These are phyloP conservation scores for Rhodosorus marinus DNA, from an alignment of 23 red algal genomes.

Conservation along the genomic window DNA sequence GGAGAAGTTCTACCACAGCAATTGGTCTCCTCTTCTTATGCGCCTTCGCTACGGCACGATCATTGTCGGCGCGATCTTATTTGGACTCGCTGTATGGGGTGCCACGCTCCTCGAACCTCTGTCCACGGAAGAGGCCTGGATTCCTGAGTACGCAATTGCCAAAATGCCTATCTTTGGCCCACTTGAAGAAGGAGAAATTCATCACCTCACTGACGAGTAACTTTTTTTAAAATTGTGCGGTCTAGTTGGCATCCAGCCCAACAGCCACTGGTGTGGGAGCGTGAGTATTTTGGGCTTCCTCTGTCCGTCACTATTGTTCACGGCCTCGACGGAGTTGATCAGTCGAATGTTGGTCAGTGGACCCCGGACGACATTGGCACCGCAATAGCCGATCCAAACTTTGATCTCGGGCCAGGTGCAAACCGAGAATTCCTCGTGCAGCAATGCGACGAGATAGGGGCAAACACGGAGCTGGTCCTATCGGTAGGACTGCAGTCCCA, in stretches of 20 bases:
- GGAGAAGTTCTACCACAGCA: conserved; percentile 34
- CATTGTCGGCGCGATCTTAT: conserved; percentile 9
- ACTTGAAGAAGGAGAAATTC: background rate
- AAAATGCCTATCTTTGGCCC: background rate
- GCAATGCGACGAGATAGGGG: conserved; percentile 1
- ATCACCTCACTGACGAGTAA: background rate
- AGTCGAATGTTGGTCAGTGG: conserved; percentile 17
- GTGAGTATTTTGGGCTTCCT: too few species aligned
- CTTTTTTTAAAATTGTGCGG: background rate
- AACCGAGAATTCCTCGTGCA: conserved; percentile 19
- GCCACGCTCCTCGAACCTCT: conserved; percentile 26
- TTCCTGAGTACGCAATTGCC: background rate
- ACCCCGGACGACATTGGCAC: conserved; percentile 16
- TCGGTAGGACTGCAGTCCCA: too few species aligned
- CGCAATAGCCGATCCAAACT: conserved; percentile 17
- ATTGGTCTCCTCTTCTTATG: conserved; percentile 10
- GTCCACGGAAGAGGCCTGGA: conserved; percentile 16
- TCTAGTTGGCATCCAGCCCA: too few species aligned
- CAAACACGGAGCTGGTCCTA: conserved; percentile 1
- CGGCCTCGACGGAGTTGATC: conserved; percentile 42
- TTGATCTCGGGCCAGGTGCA: conserved; percentile 16
- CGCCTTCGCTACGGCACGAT: conserved; percentile 11
- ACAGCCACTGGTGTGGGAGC: too few species aligned
- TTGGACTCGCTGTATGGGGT: conserved; percentile 6
- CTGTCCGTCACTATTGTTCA: conserved; percentile 21